Percentiles rank a stretch among this genome's conserved stretches.
Evolutionary conservation across 75 land plant species (phyloP).

Genomic region (Picea glauca): DNA sequence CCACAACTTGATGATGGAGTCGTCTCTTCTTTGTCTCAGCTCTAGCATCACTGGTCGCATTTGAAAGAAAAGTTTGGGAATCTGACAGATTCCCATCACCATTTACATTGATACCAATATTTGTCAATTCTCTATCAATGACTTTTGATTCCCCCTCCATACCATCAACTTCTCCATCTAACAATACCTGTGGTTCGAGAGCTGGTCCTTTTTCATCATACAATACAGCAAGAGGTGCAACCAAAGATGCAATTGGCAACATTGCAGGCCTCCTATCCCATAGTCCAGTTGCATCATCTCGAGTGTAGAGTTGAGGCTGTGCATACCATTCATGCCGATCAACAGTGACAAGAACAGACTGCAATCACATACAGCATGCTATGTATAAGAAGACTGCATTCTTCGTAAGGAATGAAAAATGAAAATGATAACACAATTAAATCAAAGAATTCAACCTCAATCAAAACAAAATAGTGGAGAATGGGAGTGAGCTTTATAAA

Average conservation of each 20-base stretch:
- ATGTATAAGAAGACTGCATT: not conserved
- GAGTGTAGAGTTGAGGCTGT: constrained; percentile 71
- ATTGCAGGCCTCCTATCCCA: constrained; percentile 68
- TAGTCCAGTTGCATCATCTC: constrained; percentile 76
- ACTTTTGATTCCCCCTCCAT: constrained; percentile 13
- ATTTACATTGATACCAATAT: constrained; percentile 14
- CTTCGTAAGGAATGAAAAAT: not conserved
- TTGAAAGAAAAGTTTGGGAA: constrained; percentile 4
- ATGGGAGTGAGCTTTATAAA: not conserved
- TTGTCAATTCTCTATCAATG: constrained; percentile 3
- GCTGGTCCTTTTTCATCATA: constrained; percentile 12
- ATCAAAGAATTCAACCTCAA: no score
- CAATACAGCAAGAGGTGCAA: constrained; percentile 15
- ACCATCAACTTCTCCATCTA: not conserved
- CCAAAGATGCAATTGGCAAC: constrained; percentile 3
- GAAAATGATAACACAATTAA: no score
- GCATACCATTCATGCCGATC: constrained; percentile 99
- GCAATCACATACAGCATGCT: constrained; percentile 18
- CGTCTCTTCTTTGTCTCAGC: constrained; percentile 49
- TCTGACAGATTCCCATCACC: constrained; percentile 20
- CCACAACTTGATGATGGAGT: constrained; percentile 40
- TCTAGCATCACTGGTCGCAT: constrained; percentile 16
- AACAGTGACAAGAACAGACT: constrained; percentile 94
- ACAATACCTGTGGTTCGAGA: constrained; percentile 3
- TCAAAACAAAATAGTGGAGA: no score